Evolutionary conservation across 2,329 filamentous ascomycete genomes (phyloP).

Genomic region (Xylariomycetidae sp.): DNA sequence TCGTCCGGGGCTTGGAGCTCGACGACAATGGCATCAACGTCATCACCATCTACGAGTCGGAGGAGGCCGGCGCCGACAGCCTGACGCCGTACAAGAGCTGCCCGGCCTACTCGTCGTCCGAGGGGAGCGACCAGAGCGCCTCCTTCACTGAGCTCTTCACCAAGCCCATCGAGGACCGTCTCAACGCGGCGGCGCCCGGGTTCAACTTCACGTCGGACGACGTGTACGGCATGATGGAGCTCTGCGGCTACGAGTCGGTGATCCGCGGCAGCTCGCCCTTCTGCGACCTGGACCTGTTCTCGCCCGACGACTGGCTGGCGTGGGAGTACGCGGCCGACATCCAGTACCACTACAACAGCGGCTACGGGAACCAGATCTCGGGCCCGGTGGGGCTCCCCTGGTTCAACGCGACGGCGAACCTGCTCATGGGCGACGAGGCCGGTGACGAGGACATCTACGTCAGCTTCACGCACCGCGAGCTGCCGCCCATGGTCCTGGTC

Average conservation of each 20-base stretch:
- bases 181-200: conserved; percentile 45
- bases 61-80: conserved; percentile 53
- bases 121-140: conserved; percentile 50
- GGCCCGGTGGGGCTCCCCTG: conserved; percentile 61
- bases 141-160: conserved; percentile 53
- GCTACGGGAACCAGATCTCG: conserved; percentile 56
- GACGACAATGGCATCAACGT: conserved; percentile 50
- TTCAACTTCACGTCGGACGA: conserved; percentile 63
- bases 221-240: conserved; percentile 60
- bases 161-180: conserved; percentile 53
- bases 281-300: conserved; percentile 55
- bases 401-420: conserved; percentile 55
- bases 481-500: conserved; percentile 62
- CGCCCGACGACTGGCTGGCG: conserved; percentile 58
- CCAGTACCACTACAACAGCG: conserved; percentile 61
- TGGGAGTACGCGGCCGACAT: conserved; percentile 64
- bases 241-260: conserved; percentile 63
- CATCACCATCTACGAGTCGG: conserved; percentile 50
- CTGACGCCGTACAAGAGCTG: conserved; percentile 63
- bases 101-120: conserved; percentile 54
- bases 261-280: conserved; percentile 58
- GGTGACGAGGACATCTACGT: conserved; percentile 56
- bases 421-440: conserved; percentile 36
- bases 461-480: conserved; percentile 65
- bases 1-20: conserved; percentile 52